Percentiles rank a stretch among this genome's conserved stretches.
Conservation (phyloP, 2,329 filamentous ascomycete genomes). For the Lanzia echinophila region DNA sequence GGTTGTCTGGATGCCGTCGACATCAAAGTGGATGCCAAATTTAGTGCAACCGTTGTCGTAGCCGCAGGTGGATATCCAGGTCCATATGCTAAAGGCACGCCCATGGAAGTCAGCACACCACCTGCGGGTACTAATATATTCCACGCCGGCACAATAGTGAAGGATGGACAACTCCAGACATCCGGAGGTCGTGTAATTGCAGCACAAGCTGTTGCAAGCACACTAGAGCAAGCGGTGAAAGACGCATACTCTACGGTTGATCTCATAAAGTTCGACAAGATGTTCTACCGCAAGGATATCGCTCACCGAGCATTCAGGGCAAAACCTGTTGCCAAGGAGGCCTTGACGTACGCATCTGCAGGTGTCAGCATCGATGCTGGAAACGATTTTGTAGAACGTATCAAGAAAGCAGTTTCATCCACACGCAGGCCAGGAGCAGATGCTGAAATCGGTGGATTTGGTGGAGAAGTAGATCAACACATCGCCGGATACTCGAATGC, state of each 20-base stretch:
- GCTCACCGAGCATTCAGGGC: slow-evolving; percentile 64
- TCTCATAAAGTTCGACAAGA: slow-evolving; percentile 59
- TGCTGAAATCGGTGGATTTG: slow-evolving; percentile 80
- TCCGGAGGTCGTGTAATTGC: slow-evolving; percentile 90
- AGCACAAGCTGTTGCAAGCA: slow-evolving; percentile 70
- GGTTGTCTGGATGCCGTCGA: slow-evolving; percentile 65
- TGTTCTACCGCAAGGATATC: slow-evolving; percentile 74
- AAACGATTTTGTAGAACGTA: slow-evolving; percentile 84
- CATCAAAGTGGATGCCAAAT: slow-evolving; percentile 61
- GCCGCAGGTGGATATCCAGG: slow-evolving; percentile 88
- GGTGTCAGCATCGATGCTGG: slow-evolving; percentile 93
- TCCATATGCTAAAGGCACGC: slow-evolving; percentile 71
- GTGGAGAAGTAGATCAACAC: slow-evolving; percentile 74
- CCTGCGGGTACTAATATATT: slow-evolving; percentile 64
- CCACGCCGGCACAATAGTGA: slow-evolving; percentile 78
- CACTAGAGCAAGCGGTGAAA: slow-evolving; percentile 74
- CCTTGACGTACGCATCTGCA: slow-evolving; percentile 84
- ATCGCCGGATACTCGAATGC: slow-evolving; percentile 66
- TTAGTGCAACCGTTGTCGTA: slow-evolving; percentile 88
- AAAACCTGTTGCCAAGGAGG: slow-evolving; percentile 33
- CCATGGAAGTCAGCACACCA: slow-evolving; percentile 43
- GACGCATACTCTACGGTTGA: slow-evolving; percentile 82
- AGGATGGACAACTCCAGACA: slow-evolving; percentile 60
- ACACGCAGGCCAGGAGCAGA: slow-evolving; percentile 83
- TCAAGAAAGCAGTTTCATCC: slow-evolving; percentile 82